Conservation (phyloP, 306 rosid species). For the Bauhinia variegata region DNA sequence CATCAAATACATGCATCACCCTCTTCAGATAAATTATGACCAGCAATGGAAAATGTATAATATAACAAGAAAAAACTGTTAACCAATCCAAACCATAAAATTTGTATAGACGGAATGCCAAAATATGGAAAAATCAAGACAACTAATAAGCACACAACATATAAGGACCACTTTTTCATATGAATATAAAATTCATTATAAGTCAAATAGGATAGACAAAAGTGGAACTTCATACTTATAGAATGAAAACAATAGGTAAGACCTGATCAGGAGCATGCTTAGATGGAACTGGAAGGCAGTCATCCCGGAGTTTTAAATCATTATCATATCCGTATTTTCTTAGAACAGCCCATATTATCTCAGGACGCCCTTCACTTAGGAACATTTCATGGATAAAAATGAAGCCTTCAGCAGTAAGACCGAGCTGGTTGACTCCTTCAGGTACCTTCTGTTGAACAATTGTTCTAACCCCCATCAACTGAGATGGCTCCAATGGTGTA, state of each 20-base stretch:
- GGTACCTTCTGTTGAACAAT: conserved; percentile 75
- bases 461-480: conserved; percentile 67
- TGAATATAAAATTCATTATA: conserved; percentile 28
- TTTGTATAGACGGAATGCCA: conserved; percentile 21
- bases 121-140: conserved; percentile 13
- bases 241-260: conserved; percentile 19
- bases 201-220: conserved; percentile 26
- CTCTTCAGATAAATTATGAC: conserved; percentile 19
- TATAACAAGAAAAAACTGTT: conserved; percentile 21
- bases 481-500: conserved; percentile 71
- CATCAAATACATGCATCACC: conserved; percentile 18
- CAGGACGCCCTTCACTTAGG: conserved; percentile 73
- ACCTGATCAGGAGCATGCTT: conserved; percentile 85
- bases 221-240: conserved; percentile 36
- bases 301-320: conserved; percentile 73
- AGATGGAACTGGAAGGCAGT: conserved; percentile 73
- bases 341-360: conserved; percentile 88
- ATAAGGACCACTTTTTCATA: background rate
- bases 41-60: conserved; percentile 10
- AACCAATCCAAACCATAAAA: conserved; percentile 26
- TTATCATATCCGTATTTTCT: conserved; percentile 84
- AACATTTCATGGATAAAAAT: conserved; percentile 70
- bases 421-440: conserved; percentile 76
- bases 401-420: conserved; percentile 88
- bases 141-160: conserved; percentile 3